Conservation (phyloP, 1,284 basidiomycete genomes). For the Boletus smithii region DNA sequence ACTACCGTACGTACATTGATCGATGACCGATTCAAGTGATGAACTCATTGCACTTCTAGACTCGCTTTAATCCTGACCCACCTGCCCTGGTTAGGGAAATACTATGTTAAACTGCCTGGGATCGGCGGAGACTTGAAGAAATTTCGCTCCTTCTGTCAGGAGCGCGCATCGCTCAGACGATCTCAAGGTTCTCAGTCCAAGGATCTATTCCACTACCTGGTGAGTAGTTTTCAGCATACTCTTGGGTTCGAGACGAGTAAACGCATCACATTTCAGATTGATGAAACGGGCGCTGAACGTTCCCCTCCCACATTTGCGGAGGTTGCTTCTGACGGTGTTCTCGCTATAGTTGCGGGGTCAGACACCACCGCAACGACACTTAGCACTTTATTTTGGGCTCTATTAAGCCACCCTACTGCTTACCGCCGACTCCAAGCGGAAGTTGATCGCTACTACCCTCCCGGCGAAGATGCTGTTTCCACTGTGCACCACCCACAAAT, state of each 20-base stretch:
- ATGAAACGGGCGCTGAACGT: slow-evolving; percentile 44
- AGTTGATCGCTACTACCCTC: slow-evolving; percentile 45
- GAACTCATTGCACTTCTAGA: slow-evolving; percentile 21
- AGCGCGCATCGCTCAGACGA: slow-evolving; percentile 36
- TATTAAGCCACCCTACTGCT: slow-evolving; percentile 44
- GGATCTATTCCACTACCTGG: slow-evolving; percentile 42
- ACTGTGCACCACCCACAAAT: slow-evolving; percentile 38
- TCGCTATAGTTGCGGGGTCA: slow-evolving; percentile 55
- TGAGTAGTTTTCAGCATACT: not conserved
- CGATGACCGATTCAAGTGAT: slow-evolving; percentile 1
- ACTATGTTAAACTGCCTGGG: slow-evolving; percentile 30
- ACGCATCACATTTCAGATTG: slow-evolving; percentile 35
- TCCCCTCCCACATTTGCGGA: slow-evolving; percentile 37
- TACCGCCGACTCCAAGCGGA: slow-evolving; percentile 49
- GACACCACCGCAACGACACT: slow-evolving; percentile 53
- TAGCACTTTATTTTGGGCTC: slow-evolving; percentile 43
- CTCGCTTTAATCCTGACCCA: slow-evolving; percentile 38
- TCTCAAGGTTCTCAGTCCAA: slow-evolving; percentile 38
- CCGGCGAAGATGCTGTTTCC: slow-evolving; percentile 38
- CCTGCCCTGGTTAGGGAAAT: slow-evolving; percentile 43
- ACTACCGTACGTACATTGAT: slow-evolving; percentile 34
- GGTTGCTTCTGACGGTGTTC: slow-evolving; percentile 43
- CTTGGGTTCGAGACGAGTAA: not conserved
- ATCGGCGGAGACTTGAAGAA: slow-evolving; percentile 33
- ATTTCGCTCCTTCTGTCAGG: slow-evolving; percentile 32